A percentile compares a stretch with the other conserved stretches of the same genome.
phyloP scores from a whole-genome alignment of 2,329 filamentous ascomycete species.

The Fusarium pseudograminearum region DNA sequence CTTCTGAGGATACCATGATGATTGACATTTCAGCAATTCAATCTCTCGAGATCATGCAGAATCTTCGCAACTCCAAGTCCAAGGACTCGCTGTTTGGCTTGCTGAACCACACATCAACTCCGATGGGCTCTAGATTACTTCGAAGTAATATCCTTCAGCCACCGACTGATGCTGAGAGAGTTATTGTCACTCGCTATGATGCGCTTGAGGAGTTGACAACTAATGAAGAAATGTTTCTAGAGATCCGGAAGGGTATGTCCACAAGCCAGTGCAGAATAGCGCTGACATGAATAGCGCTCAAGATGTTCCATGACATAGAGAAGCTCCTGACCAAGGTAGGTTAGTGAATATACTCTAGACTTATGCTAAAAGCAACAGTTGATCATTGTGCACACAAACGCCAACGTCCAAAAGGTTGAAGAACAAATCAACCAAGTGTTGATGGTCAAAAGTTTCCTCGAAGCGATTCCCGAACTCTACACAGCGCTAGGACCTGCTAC shows the following conservation, averaged over 20 bases:
- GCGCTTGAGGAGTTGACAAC: conserved; percentile 84
- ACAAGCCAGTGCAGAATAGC: rapidly evolving
- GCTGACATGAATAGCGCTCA: conserved; percentile 66
- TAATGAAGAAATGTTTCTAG: conserved; percentile 87
- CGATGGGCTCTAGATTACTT: conserved; percentile 88
- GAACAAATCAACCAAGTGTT: conserved; percentile 88
- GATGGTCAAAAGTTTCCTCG: conserved; percentile 85
- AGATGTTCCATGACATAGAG: conserved; percentile 81
- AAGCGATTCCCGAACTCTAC: conserved; percentile 74
- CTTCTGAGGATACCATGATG: conserved; percentile 94
- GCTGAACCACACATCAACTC: conserved; percentile 85
- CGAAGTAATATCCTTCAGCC: conserved; percentile 91
- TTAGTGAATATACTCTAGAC: neutral
- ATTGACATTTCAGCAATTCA: conserved; percentile 90
- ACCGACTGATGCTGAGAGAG: conserved; percentile 74
- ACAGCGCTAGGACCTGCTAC: conserved; percentile 74
- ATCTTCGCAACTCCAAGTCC: conserved; percentile 80
- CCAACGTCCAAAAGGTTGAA: conserved; percentile 76
- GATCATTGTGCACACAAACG: conserved; percentile 77
- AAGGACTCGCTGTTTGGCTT: conserved; percentile 86
- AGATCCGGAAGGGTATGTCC: conserved; percentile 74
- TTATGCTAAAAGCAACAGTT: conserved; percentile 62
- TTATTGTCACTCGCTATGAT: conserved; percentile 80
- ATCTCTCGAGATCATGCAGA: conserved; percentile 91
- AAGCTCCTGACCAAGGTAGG: conserved; percentile 79